Percentiles rank a stretch among this genome's conserved stretches.
phyloP scores from a whole-genome alignment of 2,329 filamentous ascomycete species.

The Trichoderma sp. region DNA sequence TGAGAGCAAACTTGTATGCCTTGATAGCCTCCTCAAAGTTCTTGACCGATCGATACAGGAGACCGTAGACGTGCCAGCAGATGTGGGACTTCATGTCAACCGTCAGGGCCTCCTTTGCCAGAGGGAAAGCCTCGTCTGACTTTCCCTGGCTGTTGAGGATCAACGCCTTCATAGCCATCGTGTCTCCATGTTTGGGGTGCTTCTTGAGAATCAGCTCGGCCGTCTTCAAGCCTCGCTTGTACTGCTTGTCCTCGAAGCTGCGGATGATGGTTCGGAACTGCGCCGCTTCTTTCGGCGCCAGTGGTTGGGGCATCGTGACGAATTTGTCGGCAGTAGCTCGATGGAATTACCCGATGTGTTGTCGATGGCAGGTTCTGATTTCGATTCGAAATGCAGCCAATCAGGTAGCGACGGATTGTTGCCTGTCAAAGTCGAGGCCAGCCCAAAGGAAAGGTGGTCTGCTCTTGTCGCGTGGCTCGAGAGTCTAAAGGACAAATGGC shows the following conservation, averaged over 20 bases:
- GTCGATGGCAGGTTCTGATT: background rate
- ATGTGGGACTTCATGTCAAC: constrained; percentile 99
- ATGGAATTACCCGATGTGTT: background rate
- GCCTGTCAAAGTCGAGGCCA: background rate
- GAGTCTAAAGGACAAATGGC: background rate
- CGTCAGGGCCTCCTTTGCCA: constrained; percentile 89
- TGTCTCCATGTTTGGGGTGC: constrained; percentile 94
- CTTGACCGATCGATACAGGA: constrained; percentile 90
- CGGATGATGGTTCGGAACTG: constrained; percentile 95
- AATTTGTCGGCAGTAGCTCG: background rate
- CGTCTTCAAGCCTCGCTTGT: constrained; percentile 90
- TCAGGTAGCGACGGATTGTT: background rate
- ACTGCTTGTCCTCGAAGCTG: constrained; percentile 97
- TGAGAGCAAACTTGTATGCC: constrained; percentile 94
- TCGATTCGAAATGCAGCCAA: background rate
- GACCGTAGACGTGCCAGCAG: constrained; percentile 98
- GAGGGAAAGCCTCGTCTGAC: constrained; percentile 87
- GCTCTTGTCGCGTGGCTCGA: constrained; percentile 3
- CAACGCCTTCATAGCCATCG: constrained; percentile 97
- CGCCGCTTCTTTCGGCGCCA: constrained; percentile 85
- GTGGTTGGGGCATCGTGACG: constrained; percentile 66
- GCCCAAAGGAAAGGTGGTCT: background rate
- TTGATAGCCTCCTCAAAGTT: constrained; percentile 99
- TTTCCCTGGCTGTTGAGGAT: constrained; percentile 93
- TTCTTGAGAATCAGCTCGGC: constrained; percentile 97